phyloP scores from a whole-genome alignment of 2,329 filamentous ascomycete genomes.

The Aspergillus awamori region DNA sequence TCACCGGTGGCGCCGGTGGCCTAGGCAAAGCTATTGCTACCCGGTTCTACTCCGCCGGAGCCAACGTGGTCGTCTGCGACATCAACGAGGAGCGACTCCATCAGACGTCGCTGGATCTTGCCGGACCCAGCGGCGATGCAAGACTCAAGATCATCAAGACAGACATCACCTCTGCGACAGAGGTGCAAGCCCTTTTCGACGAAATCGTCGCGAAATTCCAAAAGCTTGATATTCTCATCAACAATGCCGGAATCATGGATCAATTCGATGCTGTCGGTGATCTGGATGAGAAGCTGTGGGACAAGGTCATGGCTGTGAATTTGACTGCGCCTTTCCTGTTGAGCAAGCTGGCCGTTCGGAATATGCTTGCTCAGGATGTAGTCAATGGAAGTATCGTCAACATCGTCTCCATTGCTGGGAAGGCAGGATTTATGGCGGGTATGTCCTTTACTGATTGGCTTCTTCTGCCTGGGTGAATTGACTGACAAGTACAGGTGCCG shows the following conservation, averaged over 20 bases:
- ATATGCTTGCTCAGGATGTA: slow-evolving; percentile 44
- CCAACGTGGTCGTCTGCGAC: slow-evolving; percentile 44
- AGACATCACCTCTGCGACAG: slow-evolving; percentile 42
- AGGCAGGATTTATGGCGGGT: slow-evolving; percentile 48
- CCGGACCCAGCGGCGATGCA: slow-evolving; percentile 15
- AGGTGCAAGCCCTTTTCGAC: slow-evolving; percentile 43
- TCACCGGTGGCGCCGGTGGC: slow-evolving; percentile 43
- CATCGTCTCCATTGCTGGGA: slow-evolving; percentile 53
- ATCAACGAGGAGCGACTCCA: slow-evolving; percentile 35
- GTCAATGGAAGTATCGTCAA: slow-evolving; percentile 56
- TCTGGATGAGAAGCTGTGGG: slow-evolving; percentile 53
- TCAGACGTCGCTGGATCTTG: slow-evolving; percentile 27
- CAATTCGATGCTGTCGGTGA: slow-evolving; percentile 57
- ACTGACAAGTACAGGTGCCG: slow-evolving; percentile 39
- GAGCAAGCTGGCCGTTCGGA: slow-evolving; percentile 54
- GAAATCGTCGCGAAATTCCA: slow-evolving; percentile 41
- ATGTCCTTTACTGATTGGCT: slow-evolving; percentile 11
- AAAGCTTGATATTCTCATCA: slow-evolving; percentile 60
- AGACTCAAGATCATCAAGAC: slow-evolving; percentile 33
- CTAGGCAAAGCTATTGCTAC: slow-evolving; percentile 43
- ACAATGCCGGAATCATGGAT: slow-evolving; percentile 63
- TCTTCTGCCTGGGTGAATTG: not conserved
- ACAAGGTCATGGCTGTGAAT: slow-evolving; percentile 59
- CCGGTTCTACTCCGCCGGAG: slow-evolving; percentile 38
- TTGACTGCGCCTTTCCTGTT: slow-evolving; percentile 59